A percentile compares a stretch with the other conserved stretches of the same genome.
Evolutionary conservation across 805 yeast species (phyloP).

Genomic region (Cyberlindnera euphorbiiphila): DNA sequence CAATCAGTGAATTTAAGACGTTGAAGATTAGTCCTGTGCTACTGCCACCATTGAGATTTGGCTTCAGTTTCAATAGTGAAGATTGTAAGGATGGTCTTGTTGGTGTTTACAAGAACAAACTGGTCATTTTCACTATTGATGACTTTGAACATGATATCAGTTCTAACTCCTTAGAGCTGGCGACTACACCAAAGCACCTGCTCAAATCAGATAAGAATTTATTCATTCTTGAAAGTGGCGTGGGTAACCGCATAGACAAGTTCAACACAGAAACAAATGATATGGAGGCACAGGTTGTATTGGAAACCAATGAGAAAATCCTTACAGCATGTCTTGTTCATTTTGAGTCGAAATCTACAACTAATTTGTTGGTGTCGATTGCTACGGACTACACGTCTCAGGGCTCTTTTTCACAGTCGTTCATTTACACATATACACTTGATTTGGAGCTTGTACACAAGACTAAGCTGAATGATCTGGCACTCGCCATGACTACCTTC

Average conservation of each 20-base stretch:
- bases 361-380: constrained; percentile 46
- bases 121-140: constrained; percentile 56
- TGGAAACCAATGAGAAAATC: constrained; percentile 14
- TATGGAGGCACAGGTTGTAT: constrained; percentile 5
- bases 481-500: constrained; percentile 49
- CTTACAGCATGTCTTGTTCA: constrained; percentile 15
- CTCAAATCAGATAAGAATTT: constrained; percentile 21
- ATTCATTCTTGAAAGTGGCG: constrained; percentile 19
- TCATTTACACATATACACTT: constrained; percentile 32
- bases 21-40: constrained; percentile 30
- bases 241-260: constrained; percentile 12
- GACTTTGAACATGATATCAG: constrained; percentile 31
- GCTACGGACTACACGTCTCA: constrained; percentile 10
- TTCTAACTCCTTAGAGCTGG: constrained; percentile 38
- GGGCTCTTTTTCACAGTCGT: constrained; percentile 11
- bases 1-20: constrained; percentile 24
- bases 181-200: constrained; percentile 50
- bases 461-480: constrained; percentile 49
- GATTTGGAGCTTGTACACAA: constrained; percentile 50
- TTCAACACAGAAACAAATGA: constrained; percentile 15
- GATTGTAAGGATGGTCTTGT: constrained; percentile 62
- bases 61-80: constrained; percentile 55
- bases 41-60: constrained; percentile 35
- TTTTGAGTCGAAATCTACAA: constrained; percentile 26
- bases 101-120: constrained; percentile 48